Evolutionary conservation across 2,329 filamentous ascomycete genomes (phyloP).

Genomic region (Metarhizium humberi): DNA sequence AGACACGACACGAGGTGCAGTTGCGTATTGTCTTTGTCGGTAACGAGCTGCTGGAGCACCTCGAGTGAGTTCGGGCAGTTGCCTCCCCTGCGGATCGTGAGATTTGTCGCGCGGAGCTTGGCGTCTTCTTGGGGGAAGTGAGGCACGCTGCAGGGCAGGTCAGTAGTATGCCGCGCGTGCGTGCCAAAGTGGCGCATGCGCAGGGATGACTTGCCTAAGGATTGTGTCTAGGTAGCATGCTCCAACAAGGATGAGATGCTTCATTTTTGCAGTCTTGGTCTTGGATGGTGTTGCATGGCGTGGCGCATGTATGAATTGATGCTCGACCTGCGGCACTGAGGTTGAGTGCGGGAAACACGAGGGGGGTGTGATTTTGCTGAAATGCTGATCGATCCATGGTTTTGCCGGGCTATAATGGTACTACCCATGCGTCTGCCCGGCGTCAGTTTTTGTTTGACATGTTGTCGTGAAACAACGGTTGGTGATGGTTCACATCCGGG

Average conservation of each 20-base stretch:
- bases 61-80: constrained; percentile 66
- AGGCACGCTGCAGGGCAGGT: constrained; percentile 39
- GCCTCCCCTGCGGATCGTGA: constrained; percentile 56
- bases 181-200: background rate
- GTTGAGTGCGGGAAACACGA: background rate
- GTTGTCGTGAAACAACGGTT: too few species aligned
- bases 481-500: too few species aligned
- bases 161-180: background rate
- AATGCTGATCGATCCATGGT: background rate
- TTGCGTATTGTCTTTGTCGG: constrained; percentile 13
- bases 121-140: constrained; percentile 61
- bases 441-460: too few species aligned
- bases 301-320: too few species aligned
- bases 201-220: constrained; percentile 39
- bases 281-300: background rate
- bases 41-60: constrained; percentile 57
- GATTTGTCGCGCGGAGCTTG: constrained; percentile 56
- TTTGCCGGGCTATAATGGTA: background rate
- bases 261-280: constrained; percentile 23
- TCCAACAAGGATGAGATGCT: constrained; percentile 54
- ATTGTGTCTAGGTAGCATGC: constrained; percentile 66
- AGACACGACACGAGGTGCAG: constrained; percentile 42
- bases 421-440: background rate
- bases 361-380: background rate
- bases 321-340: background rate